These are phyloP conservation scores for Syzygium malaccense DNA, from an alignment of 441 rosid genomes.

Conservation along the genomic window DNA sequence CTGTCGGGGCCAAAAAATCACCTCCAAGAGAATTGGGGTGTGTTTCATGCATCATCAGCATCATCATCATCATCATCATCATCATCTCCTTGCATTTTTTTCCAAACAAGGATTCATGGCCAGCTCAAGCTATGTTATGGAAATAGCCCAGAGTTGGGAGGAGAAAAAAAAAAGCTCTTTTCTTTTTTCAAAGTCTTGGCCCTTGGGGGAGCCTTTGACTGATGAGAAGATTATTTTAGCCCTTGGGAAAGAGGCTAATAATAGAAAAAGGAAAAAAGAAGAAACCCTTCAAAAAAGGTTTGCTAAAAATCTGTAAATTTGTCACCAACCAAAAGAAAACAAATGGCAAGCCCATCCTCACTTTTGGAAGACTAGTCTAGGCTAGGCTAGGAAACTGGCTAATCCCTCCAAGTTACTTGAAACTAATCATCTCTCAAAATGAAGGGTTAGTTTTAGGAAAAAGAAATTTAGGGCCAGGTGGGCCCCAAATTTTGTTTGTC, in stretches of 20 bases:
- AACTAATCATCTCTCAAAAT: conserved; percentile 11
- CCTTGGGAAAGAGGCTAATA: conserved; percentile 18
- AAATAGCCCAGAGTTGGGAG: conserved; percentile 33
- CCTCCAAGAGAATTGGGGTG: conserved; percentile 37
- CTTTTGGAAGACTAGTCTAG: not conserved
- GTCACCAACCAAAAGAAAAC: not conserved
- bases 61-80: conserved; percentile 8
- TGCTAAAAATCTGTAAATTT: conserved; percentile 41
- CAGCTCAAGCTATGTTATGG: conserved; percentile 28
- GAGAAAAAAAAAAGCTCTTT: not conserved
- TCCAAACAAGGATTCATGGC: conserved; percentile 35
- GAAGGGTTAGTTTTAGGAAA: conserved; percentile 32
- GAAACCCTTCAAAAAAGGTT: conserved; percentile 23
- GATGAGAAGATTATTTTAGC: not conserved
- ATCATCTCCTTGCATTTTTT: conserved; percentile 25
- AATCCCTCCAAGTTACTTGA: conserved; percentile 11
- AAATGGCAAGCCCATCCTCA: not conserved
- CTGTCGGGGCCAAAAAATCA: conserved; percentile 39
- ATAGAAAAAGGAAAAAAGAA: conserved; percentile 14
- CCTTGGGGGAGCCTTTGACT: not conserved
- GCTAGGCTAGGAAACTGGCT: conserved; percentile 6
- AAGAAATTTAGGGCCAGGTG: conserved; percentile 22
- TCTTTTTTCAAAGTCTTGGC: not conserved
- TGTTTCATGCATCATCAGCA: conserved; percentile 37
- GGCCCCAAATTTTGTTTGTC: conserved; percentile 25